Percentiles rank a stretch among this genome's conserved stretches.
Evolutionary conservation across 208 protist species (phyloP).

Genomic region (Leishmania guyanensis): DNA sequence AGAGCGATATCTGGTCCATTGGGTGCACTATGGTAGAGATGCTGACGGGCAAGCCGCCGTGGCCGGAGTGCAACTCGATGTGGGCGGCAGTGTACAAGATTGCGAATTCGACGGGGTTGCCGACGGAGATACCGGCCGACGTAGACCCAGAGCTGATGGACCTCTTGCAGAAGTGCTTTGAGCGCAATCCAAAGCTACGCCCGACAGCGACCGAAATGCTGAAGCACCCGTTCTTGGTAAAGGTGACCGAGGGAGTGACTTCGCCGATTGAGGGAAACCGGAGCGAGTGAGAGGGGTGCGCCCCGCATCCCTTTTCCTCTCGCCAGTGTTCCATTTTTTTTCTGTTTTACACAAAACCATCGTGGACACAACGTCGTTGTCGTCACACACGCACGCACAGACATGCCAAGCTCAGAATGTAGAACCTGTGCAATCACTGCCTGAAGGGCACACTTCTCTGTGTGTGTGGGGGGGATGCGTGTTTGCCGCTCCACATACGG

Average conservation of each 20-base stretch:
- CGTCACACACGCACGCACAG: too few relatives aligned
- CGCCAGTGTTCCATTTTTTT: too few relatives aligned
- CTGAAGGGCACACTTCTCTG: too few relatives aligned
- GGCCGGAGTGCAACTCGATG: slow-evolving; percentile 90
- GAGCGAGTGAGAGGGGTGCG: neutral
- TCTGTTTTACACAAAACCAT: too few relatives aligned
- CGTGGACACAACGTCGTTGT: too few relatives aligned
- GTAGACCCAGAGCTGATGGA: slow-evolving; percentile 78
- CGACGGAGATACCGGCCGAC: slow-evolving; percentile 83
- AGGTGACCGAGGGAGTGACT: slow-evolving; percentile 14
- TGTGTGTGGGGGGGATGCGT: too few relatives aligned
- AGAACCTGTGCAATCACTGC: too few relatives aligned
- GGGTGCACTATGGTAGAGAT: slow-evolving; percentile 95
- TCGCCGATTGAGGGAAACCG: neutral
- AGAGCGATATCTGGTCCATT: slow-evolving; percentile 94
- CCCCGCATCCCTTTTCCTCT: too few relatives aligned
- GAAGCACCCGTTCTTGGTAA: slow-evolving; percentile 69
- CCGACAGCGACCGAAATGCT: slow-evolving; percentile 69
- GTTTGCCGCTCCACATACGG: too few relatives aligned
- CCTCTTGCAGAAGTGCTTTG: slow-evolving; percentile 77
- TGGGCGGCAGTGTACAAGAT: slow-evolving; percentile 91
- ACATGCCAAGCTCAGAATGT: too few relatives aligned
- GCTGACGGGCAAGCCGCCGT: slow-evolving; percentile 90
- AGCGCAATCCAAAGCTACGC: slow-evolving; percentile 76
- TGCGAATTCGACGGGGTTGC: slow-evolving; percentile 79